Evolutionary conservation across 2,329 filamentous ascomycete species (phyloP).

Genomic region (Monosporascus ibericus): DNA sequence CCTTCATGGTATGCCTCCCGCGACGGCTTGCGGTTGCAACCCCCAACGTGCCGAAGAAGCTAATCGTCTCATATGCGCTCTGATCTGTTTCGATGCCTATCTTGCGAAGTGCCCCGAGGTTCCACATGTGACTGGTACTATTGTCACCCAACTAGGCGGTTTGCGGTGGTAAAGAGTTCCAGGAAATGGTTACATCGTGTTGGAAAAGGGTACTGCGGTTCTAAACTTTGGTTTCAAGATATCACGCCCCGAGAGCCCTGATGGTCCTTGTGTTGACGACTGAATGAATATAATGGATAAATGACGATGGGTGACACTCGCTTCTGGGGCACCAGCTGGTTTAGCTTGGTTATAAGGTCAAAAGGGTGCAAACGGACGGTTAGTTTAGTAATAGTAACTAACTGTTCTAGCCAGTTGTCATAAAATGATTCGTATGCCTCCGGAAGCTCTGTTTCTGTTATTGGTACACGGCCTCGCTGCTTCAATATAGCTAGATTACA

Average conservation of each 20-base stretch:
- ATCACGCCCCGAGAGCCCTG: background rate
- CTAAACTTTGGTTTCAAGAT: background rate
- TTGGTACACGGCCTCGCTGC: too few species aligned
- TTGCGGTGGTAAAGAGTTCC: background rate
- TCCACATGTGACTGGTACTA: background rate
- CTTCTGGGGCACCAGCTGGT: background rate
- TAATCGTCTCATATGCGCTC: background rate
- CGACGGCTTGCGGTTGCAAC: background rate
- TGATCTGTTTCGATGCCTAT: conserved; percentile 1
- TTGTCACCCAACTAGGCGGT: background rate
- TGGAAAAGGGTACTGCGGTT: background rate
- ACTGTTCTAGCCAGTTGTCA: background rate
- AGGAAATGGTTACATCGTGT: background rate
- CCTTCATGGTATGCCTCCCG: background rate
- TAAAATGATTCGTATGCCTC: background rate
- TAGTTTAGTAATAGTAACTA: background rate
- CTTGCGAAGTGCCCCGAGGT: background rate
- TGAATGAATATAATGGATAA: conserved; percentile 1
- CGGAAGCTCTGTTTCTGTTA: background rate
- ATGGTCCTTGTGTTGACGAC: conserved; percentile 6
- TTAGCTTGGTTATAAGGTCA: background rate
- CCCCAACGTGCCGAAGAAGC: background rate
- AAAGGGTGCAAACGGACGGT: background rate
- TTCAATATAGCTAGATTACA: too few species aligned
- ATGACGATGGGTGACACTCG: background rate